These are phyloP conservation scores for Cantharellus cinnabarinus DNA, from an alignment of 768 basidiomycete genomes.

Conservation along the genomic window DNA sequence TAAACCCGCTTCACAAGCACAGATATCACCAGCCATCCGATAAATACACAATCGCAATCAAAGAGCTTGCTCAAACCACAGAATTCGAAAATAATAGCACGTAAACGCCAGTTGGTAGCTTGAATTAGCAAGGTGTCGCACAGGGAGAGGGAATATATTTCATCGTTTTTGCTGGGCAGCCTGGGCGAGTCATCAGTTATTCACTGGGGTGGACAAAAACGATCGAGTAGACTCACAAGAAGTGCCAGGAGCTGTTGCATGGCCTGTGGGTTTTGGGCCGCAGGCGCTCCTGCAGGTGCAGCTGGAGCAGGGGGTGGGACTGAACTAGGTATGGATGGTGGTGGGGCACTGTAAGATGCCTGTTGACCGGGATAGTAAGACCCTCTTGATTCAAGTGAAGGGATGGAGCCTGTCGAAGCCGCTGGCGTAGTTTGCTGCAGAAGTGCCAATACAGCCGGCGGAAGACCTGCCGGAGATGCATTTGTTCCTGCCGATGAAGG, in stretches of 20 bases:
- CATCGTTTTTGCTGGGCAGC: not conserved
- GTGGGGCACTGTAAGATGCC: too few species aligned
- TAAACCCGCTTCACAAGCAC: not conserved
- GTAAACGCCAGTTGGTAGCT: too few species aligned
- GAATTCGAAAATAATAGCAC: not conserved
- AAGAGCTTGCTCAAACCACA: not conserved
- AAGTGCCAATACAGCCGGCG: slow-evolving; percentile 50
- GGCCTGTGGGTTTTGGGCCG: not conserved
- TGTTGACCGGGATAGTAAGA: too few species aligned
- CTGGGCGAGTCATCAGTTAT: not conserved
- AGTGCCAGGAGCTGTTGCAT: not conserved
- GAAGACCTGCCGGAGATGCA: slow-evolving; percentile 21
- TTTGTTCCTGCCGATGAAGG: slow-evolving; percentile 17
- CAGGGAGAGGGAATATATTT: not conserved
- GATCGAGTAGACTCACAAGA: not conserved
- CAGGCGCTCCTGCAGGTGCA: not conserved
- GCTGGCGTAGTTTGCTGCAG: slow-evolving; percentile 25
- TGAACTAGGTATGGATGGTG: too few species aligned
- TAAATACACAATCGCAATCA: not conserved
- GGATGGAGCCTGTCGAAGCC: not conserved
- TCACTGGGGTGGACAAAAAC: not conserved
- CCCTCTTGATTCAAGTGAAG: not conserved
- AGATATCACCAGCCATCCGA: not conserved
- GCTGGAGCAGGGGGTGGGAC: not conserved
- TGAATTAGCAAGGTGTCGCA: too few species aligned